A percentile compares a stretch with the other conserved stretches of the same genome.
These are phyloP conservation scores for Diaporthe sp. DNA, from an alignment of 2,329 filamentous ascomycete genomes.

Conservation along the genomic window DNA sequence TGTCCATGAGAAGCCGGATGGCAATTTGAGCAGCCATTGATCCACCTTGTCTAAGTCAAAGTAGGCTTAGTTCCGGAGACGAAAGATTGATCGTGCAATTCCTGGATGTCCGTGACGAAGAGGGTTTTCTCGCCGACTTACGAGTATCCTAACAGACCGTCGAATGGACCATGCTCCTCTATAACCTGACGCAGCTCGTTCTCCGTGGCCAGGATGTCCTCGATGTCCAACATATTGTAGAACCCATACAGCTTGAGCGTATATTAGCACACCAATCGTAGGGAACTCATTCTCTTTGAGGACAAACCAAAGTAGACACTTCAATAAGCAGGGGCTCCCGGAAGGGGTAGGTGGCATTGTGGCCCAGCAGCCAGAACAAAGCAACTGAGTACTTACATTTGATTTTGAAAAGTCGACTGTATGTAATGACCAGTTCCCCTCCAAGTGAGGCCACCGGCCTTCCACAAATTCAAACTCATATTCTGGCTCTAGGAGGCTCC, in stretches of 20 bases:
- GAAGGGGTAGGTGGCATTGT: not conserved
- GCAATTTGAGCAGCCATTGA: conserved; percentile 37
- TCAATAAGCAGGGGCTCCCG: not conserved
- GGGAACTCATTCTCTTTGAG: not conserved
- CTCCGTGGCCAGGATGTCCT: conserved; percentile 38
- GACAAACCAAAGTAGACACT: not conserved
- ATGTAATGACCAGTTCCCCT: conserved; percentile 38
- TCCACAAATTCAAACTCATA: conserved; percentile 39
- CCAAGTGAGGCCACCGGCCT: conserved; percentile 36
- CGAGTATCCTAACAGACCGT: conserved; percentile 35
- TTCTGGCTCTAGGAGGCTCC: conserved; percentile 35
- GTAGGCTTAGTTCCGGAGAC: not conserved
- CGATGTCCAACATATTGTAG: conserved; percentile 35
- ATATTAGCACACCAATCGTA: not conserved
- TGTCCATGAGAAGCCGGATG: conserved; percentile 33
- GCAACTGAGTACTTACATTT: conserved; percentile 23
- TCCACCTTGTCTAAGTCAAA: conserved; percentile 32
- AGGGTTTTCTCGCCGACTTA: conserved; percentile 15
- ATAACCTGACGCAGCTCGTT: conserved; percentile 37
- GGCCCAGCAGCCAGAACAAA: not conserved
- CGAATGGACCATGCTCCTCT: conserved; percentile 38
- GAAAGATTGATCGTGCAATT: not conserved
- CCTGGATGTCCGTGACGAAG: not conserved
- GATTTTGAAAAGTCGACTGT: conserved; percentile 38
- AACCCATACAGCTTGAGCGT: conserved; percentile 32